Conservation (phyloP, 2,329 filamentous ascomycete genomes). For the Aspergillus tamarii region DNA sequence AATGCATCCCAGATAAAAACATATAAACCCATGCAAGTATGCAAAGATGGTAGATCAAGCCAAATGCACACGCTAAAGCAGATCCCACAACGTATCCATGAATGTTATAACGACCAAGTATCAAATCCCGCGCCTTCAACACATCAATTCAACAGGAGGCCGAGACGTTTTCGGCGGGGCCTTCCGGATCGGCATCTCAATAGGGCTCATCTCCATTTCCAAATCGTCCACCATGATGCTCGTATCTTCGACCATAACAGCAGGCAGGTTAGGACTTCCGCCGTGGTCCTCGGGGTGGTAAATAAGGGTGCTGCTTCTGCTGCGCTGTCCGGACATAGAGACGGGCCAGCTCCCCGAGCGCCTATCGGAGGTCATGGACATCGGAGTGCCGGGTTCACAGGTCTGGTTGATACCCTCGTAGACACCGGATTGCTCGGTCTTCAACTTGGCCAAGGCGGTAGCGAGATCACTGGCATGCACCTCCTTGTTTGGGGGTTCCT, state of each 20-base stretch:
- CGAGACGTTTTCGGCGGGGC: constrained; percentile 56
- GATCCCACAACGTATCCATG: constrained; percentile 4
- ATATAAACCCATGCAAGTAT: background rate
- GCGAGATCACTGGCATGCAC: constrained; percentile 66
- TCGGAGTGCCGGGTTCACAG: constrained; percentile 37
- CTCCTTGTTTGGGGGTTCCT: constrained; percentile 68
- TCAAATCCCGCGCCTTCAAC: constrained; percentile 26
- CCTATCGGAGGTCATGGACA: constrained; percentile 39
- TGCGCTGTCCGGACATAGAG: constrained; percentile 38
- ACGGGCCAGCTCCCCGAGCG: constrained; percentile 36
- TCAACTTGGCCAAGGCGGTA: constrained; percentile 57
- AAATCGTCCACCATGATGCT: constrained; percentile 50
- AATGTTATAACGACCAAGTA: background rate
- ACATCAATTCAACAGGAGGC: constrained; percentile 61
- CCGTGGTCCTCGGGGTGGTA: constrained; percentile 67
- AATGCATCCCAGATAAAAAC: background rate
- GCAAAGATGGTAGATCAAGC: constrained; percentile 1
- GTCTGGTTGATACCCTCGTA: constrained; percentile 6
- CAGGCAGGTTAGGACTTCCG: constrained; percentile 61
- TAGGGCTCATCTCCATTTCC: constrained; percentile 47
- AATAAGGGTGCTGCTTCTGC: constrained; percentile 62
- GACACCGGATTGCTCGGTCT: constrained; percentile 29
- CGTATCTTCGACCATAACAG: constrained; percentile 67
- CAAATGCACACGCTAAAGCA: constrained; percentile 13
- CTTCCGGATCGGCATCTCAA: constrained; percentile 48